Percentiles rank a stretch among this genome's conserved stretches.
Conservation (phyloP, 2,329 filamentous ascomycete genomes). For the Venturia asperata region DNA sequence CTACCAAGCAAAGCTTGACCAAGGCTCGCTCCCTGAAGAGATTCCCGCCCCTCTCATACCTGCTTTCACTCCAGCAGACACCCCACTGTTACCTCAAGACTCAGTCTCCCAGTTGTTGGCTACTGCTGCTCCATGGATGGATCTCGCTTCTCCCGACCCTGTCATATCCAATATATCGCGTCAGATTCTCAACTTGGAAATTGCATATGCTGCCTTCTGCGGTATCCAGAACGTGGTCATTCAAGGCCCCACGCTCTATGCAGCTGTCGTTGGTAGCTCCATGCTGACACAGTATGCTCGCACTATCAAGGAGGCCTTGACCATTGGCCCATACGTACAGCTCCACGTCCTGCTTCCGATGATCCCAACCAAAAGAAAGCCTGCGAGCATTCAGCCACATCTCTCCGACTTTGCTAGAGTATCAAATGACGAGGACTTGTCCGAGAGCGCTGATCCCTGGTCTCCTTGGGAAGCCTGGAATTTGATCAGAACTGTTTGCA, state of each 20-base stretch:
- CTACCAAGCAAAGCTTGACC: constrained; percentile 46
- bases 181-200: constrained; percentile 82
- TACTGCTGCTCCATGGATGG: constrained; percentile 85
- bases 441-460: constrained; percentile 57
- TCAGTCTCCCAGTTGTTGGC: constrained; percentile 68
- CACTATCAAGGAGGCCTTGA: constrained; percentile 72
- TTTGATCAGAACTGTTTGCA: constrained; percentile 73
- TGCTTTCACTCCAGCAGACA: constrained; percentile 73
- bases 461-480: constrained; percentile 94
- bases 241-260: constrained; percentile 63
- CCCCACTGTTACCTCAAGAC: constrained; percentile 60
- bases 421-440: constrained; percentile 25
- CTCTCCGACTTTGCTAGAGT: constrained; percentile 17
- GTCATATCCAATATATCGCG: constrained; percentile 78
- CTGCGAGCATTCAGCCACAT: constrained; percentile 18
- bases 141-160: constrained; percentile 75
- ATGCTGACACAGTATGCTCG: constrained; percentile 70
- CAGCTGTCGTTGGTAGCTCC: constrained; percentile 1
- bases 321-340: constrained; percentile 66
- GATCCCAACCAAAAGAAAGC: constrained; percentile 43
- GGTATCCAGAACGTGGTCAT: constrained; percentile 79
- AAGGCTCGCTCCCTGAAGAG: constrained; percentile 32
- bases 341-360: constrained; percentile 78
- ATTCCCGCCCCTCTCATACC: constrained; percentile 42
- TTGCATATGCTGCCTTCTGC: constrained; percentile 93